Conservation (phyloP, 768 basidiomycete genomes). For the Kondoa malvinella region DNA sequence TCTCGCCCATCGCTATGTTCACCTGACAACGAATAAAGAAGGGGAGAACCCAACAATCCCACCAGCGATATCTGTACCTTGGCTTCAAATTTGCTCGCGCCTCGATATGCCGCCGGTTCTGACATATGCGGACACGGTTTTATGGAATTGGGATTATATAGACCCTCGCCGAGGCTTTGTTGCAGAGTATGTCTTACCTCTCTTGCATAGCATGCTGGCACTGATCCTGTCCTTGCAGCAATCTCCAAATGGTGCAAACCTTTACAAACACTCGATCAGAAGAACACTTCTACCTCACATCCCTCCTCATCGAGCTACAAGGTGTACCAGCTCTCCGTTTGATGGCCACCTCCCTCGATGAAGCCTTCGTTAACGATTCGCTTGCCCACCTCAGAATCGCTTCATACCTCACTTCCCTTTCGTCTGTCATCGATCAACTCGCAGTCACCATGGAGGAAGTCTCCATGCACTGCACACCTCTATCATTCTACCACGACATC, state of each 20-base stretch:
- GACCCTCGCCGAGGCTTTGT: slow-evolving; percentile 18
- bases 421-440: slow-evolving; percentile 49
- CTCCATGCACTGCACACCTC: slow-evolving; percentile 53
- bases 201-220: not conserved
- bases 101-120: slow-evolving; percentile 71
- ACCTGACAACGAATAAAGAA: slow-evolving; percentile 31
- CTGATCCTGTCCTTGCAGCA: slow-evolving; percentile 35
- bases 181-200: slow-evolving; percentile 12
- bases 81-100: slow-evolving; percentile 49
- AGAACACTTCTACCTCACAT: slow-evolving; percentile 69
- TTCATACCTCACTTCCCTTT: slow-evolving; percentile 48
- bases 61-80: slow-evolving; percentile 50
- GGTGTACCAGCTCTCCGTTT: slow-evolving; percentile 70
- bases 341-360: slow-evolving; percentile 73
- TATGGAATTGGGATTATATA: slow-evolving; percentile 48
- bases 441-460: slow-evolving; percentile 46
- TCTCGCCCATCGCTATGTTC: slow-evolving; percentile 76
- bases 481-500: slow-evolving; percentile 67
- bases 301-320: slow-evolving; percentile 66
- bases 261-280: slow-evolving; percentile 61
- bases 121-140: slow-evolving; percentile 78
- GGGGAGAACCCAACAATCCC: slow-evolving; percentile 40
- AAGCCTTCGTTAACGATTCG: slow-evolving; percentile 61
- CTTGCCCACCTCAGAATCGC: slow-evolving; percentile 51
- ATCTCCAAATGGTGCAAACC: slow-evolving; percentile 38